Conservation (phyloP, 371 early-diverging fungal genomes). For the Mucor piriformis region DNA sequence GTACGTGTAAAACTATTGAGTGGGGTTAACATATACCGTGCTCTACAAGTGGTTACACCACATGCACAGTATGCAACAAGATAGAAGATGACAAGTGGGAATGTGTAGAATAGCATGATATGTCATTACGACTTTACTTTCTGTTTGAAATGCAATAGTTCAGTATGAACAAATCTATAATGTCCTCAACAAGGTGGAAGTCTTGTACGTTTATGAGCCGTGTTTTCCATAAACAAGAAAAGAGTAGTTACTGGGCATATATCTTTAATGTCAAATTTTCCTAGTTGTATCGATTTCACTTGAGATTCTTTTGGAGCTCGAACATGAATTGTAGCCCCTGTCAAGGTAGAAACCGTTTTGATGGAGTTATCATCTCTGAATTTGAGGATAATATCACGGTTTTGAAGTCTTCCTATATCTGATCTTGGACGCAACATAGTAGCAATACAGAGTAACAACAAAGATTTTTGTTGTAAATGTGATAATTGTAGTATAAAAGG, state of each 20-base stretch:
- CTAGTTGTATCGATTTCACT: slow-evolving; percentile 1
- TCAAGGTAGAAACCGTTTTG: not conserved
- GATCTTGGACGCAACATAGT: slow-evolving; percentile 28
- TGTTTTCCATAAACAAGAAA: not conserved
- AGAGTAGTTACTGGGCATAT: slow-evolving; percentile 6
- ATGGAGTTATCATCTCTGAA: not conserved
- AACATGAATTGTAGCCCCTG: not conserved
- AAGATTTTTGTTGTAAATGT: slow-evolving; percentile 23
- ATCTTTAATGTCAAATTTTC: not conserved
- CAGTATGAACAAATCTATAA: too few relatives aligned
- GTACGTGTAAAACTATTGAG: too few relatives aligned
- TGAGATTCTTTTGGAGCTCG: slow-evolving; percentile 24
- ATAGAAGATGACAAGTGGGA: too few relatives aligned
- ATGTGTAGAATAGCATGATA: too few relatives aligned
- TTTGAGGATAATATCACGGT: slow-evolving; percentile 8
- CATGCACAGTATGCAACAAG: too few relatives aligned
- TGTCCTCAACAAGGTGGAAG: too few relatives aligned
- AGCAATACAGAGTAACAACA: slow-evolving; percentile 7
- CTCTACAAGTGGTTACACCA: too few relatives aligned
- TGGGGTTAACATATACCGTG: too few relatives aligned
- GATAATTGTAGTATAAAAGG: too few relatives aligned
- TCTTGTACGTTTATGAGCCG: not conserved
- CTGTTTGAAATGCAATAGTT: too few relatives aligned
- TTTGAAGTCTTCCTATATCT: slow-evolving; percentile 21
- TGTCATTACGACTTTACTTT: too few relatives aligned